Evolutionary conservation across 805 yeast genomes (phyloP).

Genomic region (Saturnispora sekii): DNA sequence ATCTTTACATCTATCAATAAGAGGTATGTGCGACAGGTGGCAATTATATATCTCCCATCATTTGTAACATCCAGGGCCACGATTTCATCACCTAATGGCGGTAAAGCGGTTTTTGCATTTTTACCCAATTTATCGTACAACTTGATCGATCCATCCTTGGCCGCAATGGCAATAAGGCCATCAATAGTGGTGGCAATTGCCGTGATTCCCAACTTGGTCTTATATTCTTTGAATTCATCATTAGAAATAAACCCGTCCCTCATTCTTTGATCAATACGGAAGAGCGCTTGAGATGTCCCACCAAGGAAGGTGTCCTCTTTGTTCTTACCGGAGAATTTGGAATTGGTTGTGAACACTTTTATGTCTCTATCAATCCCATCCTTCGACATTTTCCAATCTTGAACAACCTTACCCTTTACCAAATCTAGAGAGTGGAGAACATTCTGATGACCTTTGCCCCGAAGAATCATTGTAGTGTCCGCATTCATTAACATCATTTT

Average conservation of each 20-base stretch:
- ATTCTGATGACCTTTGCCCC: conserved; percentile 36
- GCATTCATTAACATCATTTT: conserved; percentile 70
- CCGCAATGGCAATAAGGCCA: conserved; percentile 72
- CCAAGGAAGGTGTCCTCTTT: conserved; percentile 70
- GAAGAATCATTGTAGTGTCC: conserved; percentile 61
- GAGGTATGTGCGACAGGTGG: conserved; percentile 67
- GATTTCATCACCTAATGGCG: conserved; percentile 73
- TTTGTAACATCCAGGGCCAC: conserved; percentile 60
- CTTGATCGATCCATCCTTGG: conserved; percentile 65
- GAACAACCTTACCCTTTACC: conserved; percentile 72
- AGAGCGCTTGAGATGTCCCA: conserved; percentile 52
- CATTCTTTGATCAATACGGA: conserved; percentile 74
- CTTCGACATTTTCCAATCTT: conserved; percentile 61
- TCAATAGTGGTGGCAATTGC: conserved; percentile 60
- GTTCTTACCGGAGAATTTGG: conserved; percentile 65
- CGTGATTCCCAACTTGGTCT: conserved; percentile 45
- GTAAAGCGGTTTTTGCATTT: conserved; percentile 68
- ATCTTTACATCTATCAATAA: conserved; percentile 60
- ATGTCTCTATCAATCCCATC: conserved; percentile 30
- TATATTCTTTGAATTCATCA: conserved; percentile 43
- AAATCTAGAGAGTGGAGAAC: conserved; percentile 67
- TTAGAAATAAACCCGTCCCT: conserved; percentile 48
- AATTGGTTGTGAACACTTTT: conserved; percentile 56
- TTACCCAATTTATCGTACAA: conserved; percentile 65
- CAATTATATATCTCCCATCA: conserved; percentile 75